These are phyloP conservation scores for Monilinia fructigena DNA, from an alignment of 2,329 filamentous ascomycete species.

Conservation along the genomic window DNA sequence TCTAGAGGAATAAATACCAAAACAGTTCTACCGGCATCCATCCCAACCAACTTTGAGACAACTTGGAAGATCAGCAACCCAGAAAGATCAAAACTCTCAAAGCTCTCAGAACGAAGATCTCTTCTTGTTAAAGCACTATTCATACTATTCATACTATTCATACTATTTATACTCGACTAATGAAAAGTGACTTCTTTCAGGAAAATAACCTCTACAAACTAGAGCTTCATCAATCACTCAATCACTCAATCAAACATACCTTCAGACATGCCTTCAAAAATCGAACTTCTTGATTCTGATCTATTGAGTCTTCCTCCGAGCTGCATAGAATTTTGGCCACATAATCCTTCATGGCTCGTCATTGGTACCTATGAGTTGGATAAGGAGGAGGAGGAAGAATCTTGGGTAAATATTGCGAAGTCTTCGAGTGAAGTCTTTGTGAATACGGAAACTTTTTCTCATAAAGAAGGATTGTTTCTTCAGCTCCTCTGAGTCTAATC, in stretches of 20 bases:
- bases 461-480: slow-evolving; percentile 5
- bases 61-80: not conserved
- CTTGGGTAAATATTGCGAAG: slow-evolving; percentile 26
- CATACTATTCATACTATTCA: not conserved
- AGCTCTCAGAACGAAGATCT: not conserved
- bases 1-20: not conserved
- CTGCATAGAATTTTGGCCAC: slow-evolving; percentile 72
- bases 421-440: not conserved
- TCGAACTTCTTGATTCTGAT: slow-evolving; percentile 19
- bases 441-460: slow-evolving; percentile 5
- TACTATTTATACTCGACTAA: not conserved
- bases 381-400: slow-evolving; percentile 40
- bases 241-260: not conserved
- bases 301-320: slow-evolving; percentile 68
- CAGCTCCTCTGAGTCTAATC: slow-evolving; percentile 15
- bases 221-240: not conserved
- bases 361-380: slow-evolving; percentile 84
- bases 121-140: not conserved
- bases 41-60: not conserved
- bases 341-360: slow-evolving; percentile 61
- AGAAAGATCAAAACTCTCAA: not conserved
- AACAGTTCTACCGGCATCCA: no score
- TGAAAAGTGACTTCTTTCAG: not conserved
- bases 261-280: slow-evolving; percentile 17
- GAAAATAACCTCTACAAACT: not conserved